Evolutionary conservation across 2,329 filamentous ascomycete species (phyloP), one percentile per base, ranked within the genome.

Genomic region (Phaeosphaeria sp.): DNA sequence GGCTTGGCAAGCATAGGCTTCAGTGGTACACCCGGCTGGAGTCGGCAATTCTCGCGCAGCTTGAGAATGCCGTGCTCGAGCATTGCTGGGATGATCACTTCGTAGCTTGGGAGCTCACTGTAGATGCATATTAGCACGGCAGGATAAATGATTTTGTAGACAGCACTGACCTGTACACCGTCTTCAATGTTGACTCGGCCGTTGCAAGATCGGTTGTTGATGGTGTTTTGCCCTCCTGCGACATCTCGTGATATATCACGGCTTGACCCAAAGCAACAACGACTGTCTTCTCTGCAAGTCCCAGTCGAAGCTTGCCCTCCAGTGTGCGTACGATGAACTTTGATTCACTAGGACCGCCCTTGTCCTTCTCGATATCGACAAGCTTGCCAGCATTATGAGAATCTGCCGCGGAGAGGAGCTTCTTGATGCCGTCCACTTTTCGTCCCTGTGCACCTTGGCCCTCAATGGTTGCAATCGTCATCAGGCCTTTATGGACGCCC

Each of bases 1-100:
- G 95, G 95, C 72, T 98, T 98, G 20, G 95, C 95, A 81, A 99
- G 84, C 95, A 99, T 99, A 68, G 95, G 95, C 78, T 99, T 99
- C 57, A 99, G 83, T 0, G 95, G 95, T 17, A 99, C 91, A 62
- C 95, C 95, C 0, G 95, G 94, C 65, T 92, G 91, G 45, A 99
- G 85, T 76, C 96, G 96, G 84, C 95, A 97, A 55, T 90, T 87
- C 9, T 96, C 90, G 51, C 87, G 86, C 13, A 99, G 80, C 39
- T 93, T 89, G 80, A 90, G 87, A 61, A 99, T 91, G 18, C 95
- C 95, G 68, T 95, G 86, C 68, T 95, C 83, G 24, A 97, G 82
- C 83, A 98, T 91, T 2, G 91, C 90, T 1, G 95, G 95, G 54
- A 99, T 89, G 60, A 99, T 96, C 30, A 94, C 89, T 78, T 98